Evolutionary conservation across 768 basidiomycete genomes (phyloP).

Genomic region (Suillus subaureus): DNA sequence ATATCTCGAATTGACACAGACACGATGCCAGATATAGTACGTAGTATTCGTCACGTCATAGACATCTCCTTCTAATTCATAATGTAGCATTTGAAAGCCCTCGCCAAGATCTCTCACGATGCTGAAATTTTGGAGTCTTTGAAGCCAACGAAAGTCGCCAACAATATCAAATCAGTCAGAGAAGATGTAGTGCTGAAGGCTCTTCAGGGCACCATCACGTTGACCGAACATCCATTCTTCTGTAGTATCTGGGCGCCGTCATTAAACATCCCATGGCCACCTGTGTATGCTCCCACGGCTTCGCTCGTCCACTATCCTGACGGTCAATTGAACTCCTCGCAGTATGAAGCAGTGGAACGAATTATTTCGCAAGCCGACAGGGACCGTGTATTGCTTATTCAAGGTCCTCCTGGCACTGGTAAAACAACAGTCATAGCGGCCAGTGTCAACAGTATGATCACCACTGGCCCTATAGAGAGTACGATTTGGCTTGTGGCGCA

Average conservation of each 20-base stretch:
- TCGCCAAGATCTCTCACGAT: constrained; percentile 50
- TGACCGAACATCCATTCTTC: constrained; percentile 29
- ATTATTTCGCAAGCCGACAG: constrained; percentile 28
- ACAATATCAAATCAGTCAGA: constrained; percentile 39
- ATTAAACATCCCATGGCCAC: constrained; percentile 21
- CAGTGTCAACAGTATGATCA: constrained; percentile 27
- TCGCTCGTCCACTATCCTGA: constrained; percentile 7
- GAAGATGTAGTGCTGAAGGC: constrained; percentile 23
- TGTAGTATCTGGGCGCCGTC: constrained; percentile 30
- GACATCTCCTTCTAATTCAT: constrained; percentile 1
- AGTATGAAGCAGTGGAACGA: constrained; percentile 27
- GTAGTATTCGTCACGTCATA: constrained; percentile 3
- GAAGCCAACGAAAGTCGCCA: constrained; percentile 47
- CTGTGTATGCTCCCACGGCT: neutral
- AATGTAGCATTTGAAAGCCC: constrained; percentile 42
- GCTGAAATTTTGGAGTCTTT: constrained; percentile 47
- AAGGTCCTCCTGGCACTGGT: constrained; percentile 46
- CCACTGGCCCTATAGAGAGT: constrained; percentile 11
- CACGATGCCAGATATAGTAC: constrained; percentile 34
- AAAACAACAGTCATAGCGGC: constrained; percentile 48
- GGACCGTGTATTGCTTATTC: constrained; percentile 29
- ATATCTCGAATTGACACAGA: constrained; percentile 25
- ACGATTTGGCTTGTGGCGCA: constrained; percentile 47
- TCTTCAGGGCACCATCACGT: constrained; percentile 18
- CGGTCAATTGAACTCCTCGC: constrained; percentile 28